Evolutionary conservation across 2,329 filamentous ascomycete genomes (phyloP).

Genomic region (Xylariaceae sp.): DNA sequence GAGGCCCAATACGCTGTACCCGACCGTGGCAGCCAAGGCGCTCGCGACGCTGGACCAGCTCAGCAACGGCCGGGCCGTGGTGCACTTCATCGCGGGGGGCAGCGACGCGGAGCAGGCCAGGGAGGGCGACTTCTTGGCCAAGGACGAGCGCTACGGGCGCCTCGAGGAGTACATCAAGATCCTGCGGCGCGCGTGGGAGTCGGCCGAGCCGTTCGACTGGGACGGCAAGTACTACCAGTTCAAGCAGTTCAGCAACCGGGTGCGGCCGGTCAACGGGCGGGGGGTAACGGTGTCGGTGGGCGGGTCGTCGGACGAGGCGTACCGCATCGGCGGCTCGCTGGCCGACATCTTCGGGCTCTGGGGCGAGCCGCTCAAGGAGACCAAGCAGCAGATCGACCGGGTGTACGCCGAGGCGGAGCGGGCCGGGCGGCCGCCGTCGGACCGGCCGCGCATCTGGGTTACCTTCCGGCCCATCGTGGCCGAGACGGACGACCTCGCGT

Average conservation of each 20-base stretch:
- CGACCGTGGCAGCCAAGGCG: slow-evolving; percentile 54
- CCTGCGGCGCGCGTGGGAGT: slow-evolving; percentile 49
- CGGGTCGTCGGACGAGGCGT: slow-evolving; percentile 51
- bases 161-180: slow-evolving; percentile 57
- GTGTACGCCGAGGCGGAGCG: slow-evolving; percentile 52
- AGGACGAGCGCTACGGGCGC: slow-evolving; percentile 49
- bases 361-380: slow-evolving; percentile 57
- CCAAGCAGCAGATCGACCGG: slow-evolving; percentile 53
- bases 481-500: slow-evolving; percentile 55
- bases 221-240: slow-evolving; percentile 52
- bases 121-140: slow-evolving; percentile 52
- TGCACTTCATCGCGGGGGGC: slow-evolving; percentile 57
- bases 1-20: slow-evolving; percentile 54
- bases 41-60: slow-evolving; percentile 55
- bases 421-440: slow-evolving; percentile 39
- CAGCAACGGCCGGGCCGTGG: slow-evolving; percentile 48
- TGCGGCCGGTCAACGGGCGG: slow-evolving; percentile 41
- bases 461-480: slow-evolving; percentile 55
- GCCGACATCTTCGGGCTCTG: slow-evolving; percentile 58
- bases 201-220: slow-evolving; percentile 52
- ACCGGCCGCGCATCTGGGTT: slow-evolving; percentile 54
- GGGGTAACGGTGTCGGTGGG: slow-evolving; percentile 52
- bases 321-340: slow-evolving; percentile 49
- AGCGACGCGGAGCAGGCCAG: slow-evolving; percentile 52
- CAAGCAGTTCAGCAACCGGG: slow-evolving; percentile 47